Conservation (phyloP, 176 grass and related monocot genomes). For the Poa annua region DNA sequence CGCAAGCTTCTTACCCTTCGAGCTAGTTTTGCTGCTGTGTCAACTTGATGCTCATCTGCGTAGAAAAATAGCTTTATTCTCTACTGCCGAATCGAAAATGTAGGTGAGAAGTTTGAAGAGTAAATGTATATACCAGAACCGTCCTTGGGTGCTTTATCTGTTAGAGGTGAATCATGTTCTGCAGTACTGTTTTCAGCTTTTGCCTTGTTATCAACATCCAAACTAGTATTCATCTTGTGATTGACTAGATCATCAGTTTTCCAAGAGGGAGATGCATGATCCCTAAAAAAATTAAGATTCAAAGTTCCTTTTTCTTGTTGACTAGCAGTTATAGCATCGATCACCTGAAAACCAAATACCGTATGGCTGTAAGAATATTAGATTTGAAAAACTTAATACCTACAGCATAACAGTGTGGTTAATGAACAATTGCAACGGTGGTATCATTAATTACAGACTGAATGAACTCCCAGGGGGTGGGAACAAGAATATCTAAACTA, state of each 20-base stretch:
- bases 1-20: conserved; percentile 73
- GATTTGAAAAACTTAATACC: conserved; percentile 21
- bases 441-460: conserved; percentile 1
- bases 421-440: not conserved
- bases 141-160: conserved; percentile 57
- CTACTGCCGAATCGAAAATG: conserved; percentile 5
- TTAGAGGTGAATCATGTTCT: conserved; percentile 46
- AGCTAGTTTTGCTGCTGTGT: conserved; percentile 54
- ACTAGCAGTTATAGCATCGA: conserved; percentile 78
- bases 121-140: conserved; percentile 52
- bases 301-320: conserved; percentile 64
- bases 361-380: not conserved
- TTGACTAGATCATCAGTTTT: conserved; percentile 64
- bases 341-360: conserved; percentile 56
- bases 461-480: not conserved
- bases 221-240: conserved; percentile 49
- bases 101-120: conserved; percentile 34
- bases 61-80: conserved; percentile 30
- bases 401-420: conserved; percentile 35
- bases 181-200: conserved; percentile 52
- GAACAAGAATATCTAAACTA: not conserved
- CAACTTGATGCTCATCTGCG: conserved; percentile 70
- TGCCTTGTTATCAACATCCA: conserved; percentile 50
- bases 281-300: conserved; percentile 88
- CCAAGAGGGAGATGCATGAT: conserved; percentile 83